Conservation (phyloP, 495 filamentous ascomycete species). For the Xylaria telfairii region DNA sequence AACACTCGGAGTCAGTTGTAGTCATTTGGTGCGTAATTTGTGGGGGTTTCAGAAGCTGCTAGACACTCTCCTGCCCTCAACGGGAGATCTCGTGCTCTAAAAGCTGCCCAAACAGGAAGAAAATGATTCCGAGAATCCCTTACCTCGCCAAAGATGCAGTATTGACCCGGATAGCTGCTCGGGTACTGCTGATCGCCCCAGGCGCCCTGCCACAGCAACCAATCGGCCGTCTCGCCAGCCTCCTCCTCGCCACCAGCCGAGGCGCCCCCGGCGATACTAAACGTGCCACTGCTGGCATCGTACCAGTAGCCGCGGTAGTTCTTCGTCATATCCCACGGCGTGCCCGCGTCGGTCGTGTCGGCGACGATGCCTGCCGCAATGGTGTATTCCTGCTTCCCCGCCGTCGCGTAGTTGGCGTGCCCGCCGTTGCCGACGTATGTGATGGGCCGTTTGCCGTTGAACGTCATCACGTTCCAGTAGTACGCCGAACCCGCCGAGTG, state of each 20-base stretch:
- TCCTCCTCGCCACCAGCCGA: constrained; percentile 21
- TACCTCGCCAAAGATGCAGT: constrained; percentile 56
- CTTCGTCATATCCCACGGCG: constrained; percentile 20
- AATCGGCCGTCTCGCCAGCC: constrained; percentile 50
- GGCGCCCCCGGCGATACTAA: constrained; percentile 37
- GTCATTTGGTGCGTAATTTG: no score
- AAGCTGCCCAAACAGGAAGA: no score
- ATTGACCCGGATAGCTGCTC: constrained; percentile 49
- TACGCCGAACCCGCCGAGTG: constrained; percentile 69
- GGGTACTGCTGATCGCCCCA: constrained; percentile 67
- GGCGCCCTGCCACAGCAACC: constrained; percentile 58
- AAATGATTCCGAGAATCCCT: no score
- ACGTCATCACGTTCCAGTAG: constrained; percentile 61
- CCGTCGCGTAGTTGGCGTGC: constrained; percentile 64
- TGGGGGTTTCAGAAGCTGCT: no score
- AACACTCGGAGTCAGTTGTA: no score
- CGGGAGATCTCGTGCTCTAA: no score
- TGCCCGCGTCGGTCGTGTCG: constrained; percentile 25
- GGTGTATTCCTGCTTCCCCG: constrained; percentile 40
- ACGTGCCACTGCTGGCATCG: constrained; percentile 41
- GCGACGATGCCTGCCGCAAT: constrained; percentile 6
- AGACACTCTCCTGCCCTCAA: no score
- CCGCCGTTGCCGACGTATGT: constrained; percentile 63
- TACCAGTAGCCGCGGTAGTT: constrained; percentile 28
- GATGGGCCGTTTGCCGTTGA: constrained; percentile 57